These are phyloP conservation scores for Neonectria magnoliae DNA, from an alignment of 2,329 filamentous ascomycete species.

Conservation along the genomic window DNA sequence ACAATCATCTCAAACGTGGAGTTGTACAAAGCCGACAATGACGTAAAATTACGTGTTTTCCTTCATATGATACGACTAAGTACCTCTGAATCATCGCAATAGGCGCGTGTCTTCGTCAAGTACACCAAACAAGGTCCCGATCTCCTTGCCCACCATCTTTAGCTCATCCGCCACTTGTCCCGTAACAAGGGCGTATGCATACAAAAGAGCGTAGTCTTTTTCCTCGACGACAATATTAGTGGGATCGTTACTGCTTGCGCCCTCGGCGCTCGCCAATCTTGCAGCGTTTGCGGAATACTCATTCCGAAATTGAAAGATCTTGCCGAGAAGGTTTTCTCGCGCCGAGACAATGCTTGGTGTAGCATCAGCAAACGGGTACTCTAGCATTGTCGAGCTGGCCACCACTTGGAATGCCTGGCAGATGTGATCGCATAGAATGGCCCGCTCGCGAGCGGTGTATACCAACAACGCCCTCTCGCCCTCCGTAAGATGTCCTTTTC, in stretches of 20 bases:
- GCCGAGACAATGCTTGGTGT: constrained; percentile 83
- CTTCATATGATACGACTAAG: no score
- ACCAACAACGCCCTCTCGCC: constrained; percentile 83
- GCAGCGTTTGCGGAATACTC: constrained; percentile 55
- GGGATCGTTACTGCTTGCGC: constrained; percentile 30
- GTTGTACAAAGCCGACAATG: no score
- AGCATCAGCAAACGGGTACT: constrained; percentile 90
- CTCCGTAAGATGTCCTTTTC: constrained; percentile 77
- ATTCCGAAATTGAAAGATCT: constrained; percentile 86
- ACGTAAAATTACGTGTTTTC: no score
- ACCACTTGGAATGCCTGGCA: constrained; percentile 88
- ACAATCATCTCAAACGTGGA: no score
- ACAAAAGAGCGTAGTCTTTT: constrained; percentile 88
- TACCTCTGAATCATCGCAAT: neutral
- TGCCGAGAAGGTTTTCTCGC: constrained; percentile 85
- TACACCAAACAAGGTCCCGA: constrained; percentile 35
- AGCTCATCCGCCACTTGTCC: constrained; percentile 73
- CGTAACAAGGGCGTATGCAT: constrained; percentile 83
- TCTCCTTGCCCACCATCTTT: constrained; percentile 65
- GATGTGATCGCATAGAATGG: constrained; percentile 84
- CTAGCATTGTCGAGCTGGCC: constrained; percentile 90
- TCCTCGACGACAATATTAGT: constrained; percentile 63
- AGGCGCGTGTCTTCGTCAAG: constrained; percentile 35
- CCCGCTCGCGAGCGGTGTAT: constrained; percentile 82
- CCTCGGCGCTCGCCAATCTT: constrained; percentile 42